Base-by-base conservation (phyloP, 2,329 filamentous ascomycete species). In the Colletotrichum coccodes region DNA sequence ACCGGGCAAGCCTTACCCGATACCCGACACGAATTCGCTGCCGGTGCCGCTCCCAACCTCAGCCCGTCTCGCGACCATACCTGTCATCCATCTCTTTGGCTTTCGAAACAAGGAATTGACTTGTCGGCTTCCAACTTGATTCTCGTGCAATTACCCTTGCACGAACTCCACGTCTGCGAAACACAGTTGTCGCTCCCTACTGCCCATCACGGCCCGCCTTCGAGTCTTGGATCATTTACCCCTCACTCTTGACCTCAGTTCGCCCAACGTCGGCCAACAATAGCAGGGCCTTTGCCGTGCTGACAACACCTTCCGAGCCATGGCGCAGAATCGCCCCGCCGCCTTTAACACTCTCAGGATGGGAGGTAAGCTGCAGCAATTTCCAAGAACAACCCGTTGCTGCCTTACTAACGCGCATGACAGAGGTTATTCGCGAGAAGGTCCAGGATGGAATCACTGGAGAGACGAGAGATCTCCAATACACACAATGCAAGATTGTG, bases 401-500 rank as follows among this genome's bases (percentile, higher is more conserved):
- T 53, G 32, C 58, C 28, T 56, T 60, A 28, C 40, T 60, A 53
- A 54, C 47, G 50, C 64, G 26, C 40, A 36, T 61, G 74, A 56
- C 78, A 98, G 96, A 99, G 88, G 93, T 98, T 73, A 94, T 99
- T 80, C 94, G 94, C 80, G 96, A 99, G 85, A 98, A 97, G 86
- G 96, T 99, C 74, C 96, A 99, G 82, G 96, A 99, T 87, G 96
- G 96, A 79, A 86, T 97, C 74, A 99, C 96, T 16, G 96, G 96
- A 76, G 96, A 99, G 82, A 97, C 94, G 76, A 92, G 94, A 81
- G 96, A 99, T 77, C 90, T 99, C 84, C 94, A 97, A 81, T 99
- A 99, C 83, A 98, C 96, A 64, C 96, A 98, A 81, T 98, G 95
- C 87, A 99, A 99, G 86, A 98, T 99, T 77, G 96, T 99, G 56